Evolutionary conservation across 306 rosid genomes (phyloP), one percentile per base, ranked within the genome.

Genomic region (Lupinus albus): DNA sequence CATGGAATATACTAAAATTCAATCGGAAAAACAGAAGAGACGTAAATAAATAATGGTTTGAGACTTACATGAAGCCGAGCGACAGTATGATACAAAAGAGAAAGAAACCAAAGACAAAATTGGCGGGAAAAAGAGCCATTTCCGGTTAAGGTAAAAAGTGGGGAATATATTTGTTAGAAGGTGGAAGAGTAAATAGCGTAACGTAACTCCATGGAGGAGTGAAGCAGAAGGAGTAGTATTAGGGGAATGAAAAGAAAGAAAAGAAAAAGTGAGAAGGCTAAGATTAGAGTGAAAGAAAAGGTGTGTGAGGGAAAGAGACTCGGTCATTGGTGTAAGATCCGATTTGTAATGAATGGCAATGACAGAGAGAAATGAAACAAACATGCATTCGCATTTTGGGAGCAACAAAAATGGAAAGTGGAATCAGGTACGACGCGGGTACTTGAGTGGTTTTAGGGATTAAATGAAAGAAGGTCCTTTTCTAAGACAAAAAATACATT

Each of bases 11-110:
- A n/a, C 41, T 13, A 67, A 65, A 73, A 65, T 38, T 36, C 16
- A 36, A 4, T 11, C 53, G 5, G 36, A 35, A 42, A 67, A 64
- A 55, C 6, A 11, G n/a, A n/a, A n/a, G n/a, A n/a, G n/a, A n/a
- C n/a, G n/a, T 11, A 57, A 42, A 25, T 7, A 4, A 30, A 17
- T 7, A 58, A 17, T n/a, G 4, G 48, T 0, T 5, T 50, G 70
- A 56, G 51, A 80, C 89, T 81, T 80, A 93, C 98, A 84, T 80
- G 87, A 84, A 88, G 46, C 74, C 2, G 67, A 89, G 11, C 84
- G 82, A 75, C 63, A 84, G 32, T 8, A 73, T 76, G 68, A 76
- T 39, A 53, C 88, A 82, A 71, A 86, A 7, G 5, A 87, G 42
- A 73, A 82, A 68, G 81, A 88, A 83, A 7, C 75, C 76, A 51